Evolutionary conservation across 257 asterid species (phyloP).

Genomic region (Fraxinus pennsylvanica): DNA sequence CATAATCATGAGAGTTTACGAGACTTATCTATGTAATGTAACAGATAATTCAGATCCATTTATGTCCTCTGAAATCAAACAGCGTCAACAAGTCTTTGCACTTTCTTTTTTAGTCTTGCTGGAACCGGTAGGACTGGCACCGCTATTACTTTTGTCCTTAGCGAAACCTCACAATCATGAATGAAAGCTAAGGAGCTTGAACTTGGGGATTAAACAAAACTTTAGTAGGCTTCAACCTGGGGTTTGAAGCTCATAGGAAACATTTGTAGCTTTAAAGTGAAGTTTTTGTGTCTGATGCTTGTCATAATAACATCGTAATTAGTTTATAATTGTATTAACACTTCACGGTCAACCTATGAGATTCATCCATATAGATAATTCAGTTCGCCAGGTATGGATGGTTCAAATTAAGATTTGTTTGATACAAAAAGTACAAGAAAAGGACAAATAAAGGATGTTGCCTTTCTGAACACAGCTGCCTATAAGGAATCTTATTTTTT

Average conservation of each 20-base stretch:
- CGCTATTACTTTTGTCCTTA: too few species aligned
- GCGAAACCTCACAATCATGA: too few species aligned
- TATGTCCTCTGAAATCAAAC: too few species aligned
- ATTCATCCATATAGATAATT: background rate
- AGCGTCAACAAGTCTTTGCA: background rate
- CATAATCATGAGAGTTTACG: too few species aligned
- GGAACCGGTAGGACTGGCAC: background rate
- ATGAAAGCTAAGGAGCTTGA: too few species aligned
- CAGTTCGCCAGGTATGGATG: background rate
- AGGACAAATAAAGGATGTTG: too few species aligned
- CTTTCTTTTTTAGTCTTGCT: background rate
- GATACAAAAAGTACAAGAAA: too few species aligned
- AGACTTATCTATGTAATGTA: too few species aligned
- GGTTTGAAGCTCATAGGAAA: background rate
- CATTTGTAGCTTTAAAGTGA: background rate
- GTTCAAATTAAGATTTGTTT: background rate
- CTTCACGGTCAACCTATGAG: background rate
- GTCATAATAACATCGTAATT: background rate
- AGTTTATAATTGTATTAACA: background rate
- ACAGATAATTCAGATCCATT: too few species aligned
- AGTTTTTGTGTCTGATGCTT: background rate
- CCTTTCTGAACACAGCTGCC: too few species aligned
- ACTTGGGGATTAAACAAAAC: background rate
- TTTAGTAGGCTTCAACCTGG: background rate
- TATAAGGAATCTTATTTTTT: too few species aligned